Evolutionary conservation across 768 basidiomycete species (phyloP).

Genomic region (Fomitopsis serialis): DNA sequence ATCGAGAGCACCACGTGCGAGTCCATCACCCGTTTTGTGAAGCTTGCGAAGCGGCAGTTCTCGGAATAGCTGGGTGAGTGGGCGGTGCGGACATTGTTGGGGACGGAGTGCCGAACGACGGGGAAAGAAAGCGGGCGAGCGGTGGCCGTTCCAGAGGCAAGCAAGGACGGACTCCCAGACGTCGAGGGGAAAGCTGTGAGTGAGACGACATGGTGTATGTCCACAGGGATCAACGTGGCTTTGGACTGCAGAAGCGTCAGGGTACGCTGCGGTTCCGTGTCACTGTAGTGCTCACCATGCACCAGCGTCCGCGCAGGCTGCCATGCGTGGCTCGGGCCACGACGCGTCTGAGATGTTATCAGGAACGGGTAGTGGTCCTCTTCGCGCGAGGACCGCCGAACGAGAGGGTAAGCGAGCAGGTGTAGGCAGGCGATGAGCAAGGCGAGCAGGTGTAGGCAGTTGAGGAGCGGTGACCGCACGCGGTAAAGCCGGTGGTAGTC

Average conservation of each 20-base stretch:
- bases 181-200: background rate
- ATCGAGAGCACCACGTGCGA: slow-evolving; percentile 1
- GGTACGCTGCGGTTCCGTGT: too few species aligned
- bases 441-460: too few species aligned
- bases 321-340: background rate
- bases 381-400: too few species aligned
- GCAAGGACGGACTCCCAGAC: background rate
- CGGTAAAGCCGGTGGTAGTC: too few species aligned
- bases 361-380: too few species aligned
- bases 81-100: background rate
- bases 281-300: background rate
- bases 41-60: background rate
- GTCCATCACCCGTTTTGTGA: background rate
- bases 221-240: background rate
- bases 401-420: too few species aligned
- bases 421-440: too few species aligned
- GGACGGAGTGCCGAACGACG: background rate
- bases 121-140: background rate
- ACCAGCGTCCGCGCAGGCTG: slow-evolving; percentile 1
- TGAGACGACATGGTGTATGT: background rate
- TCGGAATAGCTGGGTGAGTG: background rate
- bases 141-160: background rate
- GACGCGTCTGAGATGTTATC: slow-evolving; percentile 1
- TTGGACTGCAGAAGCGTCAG: background rate
- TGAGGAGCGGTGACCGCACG: too few species aligned